These are phyloP conservation scores for Porcisia hertigi DNA, from an alignment of 208 protist species.

Conservation along the genomic window DNA sequence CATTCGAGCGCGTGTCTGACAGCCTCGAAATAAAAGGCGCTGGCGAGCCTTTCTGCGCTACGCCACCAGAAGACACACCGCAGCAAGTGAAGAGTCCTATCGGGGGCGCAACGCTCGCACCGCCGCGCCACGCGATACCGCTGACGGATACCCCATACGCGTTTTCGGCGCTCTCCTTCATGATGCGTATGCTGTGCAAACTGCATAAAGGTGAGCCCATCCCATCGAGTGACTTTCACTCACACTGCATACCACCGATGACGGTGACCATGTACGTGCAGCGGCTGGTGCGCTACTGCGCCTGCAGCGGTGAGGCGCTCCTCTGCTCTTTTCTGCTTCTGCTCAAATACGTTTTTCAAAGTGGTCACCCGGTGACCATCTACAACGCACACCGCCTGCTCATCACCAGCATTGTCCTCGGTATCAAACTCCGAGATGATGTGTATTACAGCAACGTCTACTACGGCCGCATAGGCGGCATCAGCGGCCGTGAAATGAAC, in stretches of 20 bases:
- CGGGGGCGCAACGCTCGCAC: neutral
- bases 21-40: neutral
- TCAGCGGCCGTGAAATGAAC: conserved; percentile 88
- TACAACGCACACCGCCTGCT: conserved; percentile 94
- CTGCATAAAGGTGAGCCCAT: conserved; percentile 57
- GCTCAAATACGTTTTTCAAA: conserved; percentile 76
- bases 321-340: conserved; percentile 90
- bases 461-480: conserved; percentile 92
- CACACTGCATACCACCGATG: conserved; percentile 72
- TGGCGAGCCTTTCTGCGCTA: conserved; percentile 24
- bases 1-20: neutral
- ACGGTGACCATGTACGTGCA: conserved; percentile 81
- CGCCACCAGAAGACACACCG: conserved; percentile 16
- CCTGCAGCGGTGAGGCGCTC: conserved; percentile 84
- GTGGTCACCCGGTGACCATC: conserved; percentile 77
- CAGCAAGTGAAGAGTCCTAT: neutral
- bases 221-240: conserved; percentile 79
- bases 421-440: conserved; percentile 94
- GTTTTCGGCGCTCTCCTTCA: conserved; percentile 41
- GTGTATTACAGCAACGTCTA: conserved; percentile 92
- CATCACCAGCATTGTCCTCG: conserved; percentile 88
- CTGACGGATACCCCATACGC: conserved; percentile 39
- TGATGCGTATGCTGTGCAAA: conserved; percentile 65
- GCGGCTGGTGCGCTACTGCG: conserved; percentile 83
- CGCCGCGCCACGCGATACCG: conserved; percentile 6